phyloP scores from a whole-genome alignment of 140 eudicot species.

The Eryngium alpinum region DNA sequence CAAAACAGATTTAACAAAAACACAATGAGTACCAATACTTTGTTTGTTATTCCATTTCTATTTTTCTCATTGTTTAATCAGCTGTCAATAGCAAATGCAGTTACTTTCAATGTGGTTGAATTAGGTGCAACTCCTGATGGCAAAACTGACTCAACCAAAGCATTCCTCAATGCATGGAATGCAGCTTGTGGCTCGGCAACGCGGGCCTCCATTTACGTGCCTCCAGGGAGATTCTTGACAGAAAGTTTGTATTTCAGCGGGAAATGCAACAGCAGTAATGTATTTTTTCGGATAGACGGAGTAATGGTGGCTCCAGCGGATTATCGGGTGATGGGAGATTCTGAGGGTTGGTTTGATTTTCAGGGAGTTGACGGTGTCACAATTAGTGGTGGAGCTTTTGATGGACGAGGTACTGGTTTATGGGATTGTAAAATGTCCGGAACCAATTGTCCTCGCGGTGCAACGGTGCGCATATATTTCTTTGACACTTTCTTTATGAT shows the following conservation, averaged over 20 bases:
- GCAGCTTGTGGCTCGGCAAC: conserved; percentile 44
- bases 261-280: conserved; percentile 33
- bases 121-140: conserved; percentile 53
- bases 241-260: conserved; percentile 31
- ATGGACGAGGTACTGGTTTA: conserved; percentile 16
- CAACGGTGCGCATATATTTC: too few species aligned
- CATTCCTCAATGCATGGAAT: conserved; percentile 57
- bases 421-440: conserved; percentile 17
- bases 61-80: not conserved
- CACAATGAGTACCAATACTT: not conserved
- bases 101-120: conserved; percentile 19
- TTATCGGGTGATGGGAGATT: conserved; percentile 27
- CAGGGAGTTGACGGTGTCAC: conserved; percentile 19
- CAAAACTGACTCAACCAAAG: conserved; percentile 38
- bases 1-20: not conserved
- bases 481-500: too few species aligned
- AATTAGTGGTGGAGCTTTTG: conserved; percentile 9
- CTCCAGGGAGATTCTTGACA: conserved; percentile 37
- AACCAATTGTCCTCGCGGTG: not conserved
- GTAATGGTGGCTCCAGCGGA: conserved; percentile 56
- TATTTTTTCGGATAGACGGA: conserved; percentile 41
- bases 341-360: conserved; percentile 50
- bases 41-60: not conserved
- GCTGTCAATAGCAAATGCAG: not conserved
- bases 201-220: conserved; percentile 50